Percentiles rank a stretch among this genome's conserved stretches.
phyloP scores from a whole-genome alignment of 352 stramenopile species.

The Pythium grandisporangium region DNA sequence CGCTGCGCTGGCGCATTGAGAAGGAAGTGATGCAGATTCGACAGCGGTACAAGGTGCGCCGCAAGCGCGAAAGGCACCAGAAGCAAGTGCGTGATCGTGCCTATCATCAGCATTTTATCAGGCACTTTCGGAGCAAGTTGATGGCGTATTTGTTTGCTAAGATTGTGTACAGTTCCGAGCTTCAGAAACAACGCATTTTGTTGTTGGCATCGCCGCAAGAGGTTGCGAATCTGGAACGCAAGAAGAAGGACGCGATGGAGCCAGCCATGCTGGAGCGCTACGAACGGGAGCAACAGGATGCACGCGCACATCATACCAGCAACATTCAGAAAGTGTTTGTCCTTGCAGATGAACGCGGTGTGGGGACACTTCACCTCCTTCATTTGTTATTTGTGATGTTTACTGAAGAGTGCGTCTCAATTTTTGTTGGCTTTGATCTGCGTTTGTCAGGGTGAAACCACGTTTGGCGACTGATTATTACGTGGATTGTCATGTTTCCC shows the following conservation, averaged over 20 bases:
- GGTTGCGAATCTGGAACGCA: conserved; percentile 23
- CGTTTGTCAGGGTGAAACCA: too few species aligned
- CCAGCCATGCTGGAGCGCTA: conserved; percentile 46
- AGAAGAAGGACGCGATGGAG: conserved; percentile 25
- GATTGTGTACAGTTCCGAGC: conserved; percentile 37
- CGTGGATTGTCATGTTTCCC: conserved; percentile 1
- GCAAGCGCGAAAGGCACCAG: conserved; percentile 26
- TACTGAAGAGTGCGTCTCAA: conserved; percentile 50
- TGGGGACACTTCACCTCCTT: conserved; percentile 37
- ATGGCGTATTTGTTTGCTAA: conserved; percentile 32
- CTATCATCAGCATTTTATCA: conserved; percentile 34
- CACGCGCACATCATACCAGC: conserved; percentile 12
- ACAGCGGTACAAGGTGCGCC: conserved; percentile 24
- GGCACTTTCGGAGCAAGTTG: conserved; percentile 30
- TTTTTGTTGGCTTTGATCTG: too few species aligned
- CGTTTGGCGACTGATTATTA: not conserved
- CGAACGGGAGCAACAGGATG: conserved; percentile 11
- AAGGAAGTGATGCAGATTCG: conserved; percentile 28
- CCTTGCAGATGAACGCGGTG: conserved; percentile 21
- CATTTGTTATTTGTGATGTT: conserved; percentile 49
- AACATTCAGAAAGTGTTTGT: conserved; percentile 48
- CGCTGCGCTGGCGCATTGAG: conserved; percentile 30
- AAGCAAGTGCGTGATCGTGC: conserved; percentile 26
- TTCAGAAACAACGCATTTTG: conserved; percentile 49
- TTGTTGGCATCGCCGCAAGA: conserved; percentile 40